Evolutionary conservation across 108 stramenopile genomes (phyloP).

Genomic region (Skeletonema costatum): DNA sequence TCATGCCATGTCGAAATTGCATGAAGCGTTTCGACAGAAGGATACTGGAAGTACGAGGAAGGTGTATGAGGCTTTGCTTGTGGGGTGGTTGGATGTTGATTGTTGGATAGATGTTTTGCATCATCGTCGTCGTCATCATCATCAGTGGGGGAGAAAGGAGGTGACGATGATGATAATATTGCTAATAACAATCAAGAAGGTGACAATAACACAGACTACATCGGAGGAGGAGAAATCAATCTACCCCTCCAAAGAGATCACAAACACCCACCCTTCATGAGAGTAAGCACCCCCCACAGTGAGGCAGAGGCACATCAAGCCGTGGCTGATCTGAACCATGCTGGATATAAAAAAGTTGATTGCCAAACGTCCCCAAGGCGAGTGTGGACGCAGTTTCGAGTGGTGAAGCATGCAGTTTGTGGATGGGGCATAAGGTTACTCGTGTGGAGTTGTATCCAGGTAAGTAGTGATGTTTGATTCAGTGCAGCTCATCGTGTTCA

Average conservation of each 20-base stretch:
- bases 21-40: constrained; percentile 61
- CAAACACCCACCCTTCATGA: constrained; percentile 76
- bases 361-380: constrained; percentile 60
- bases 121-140: too few relatives aligned
- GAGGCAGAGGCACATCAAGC: constrained; percentile 59
- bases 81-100: constrained; percentile 45
- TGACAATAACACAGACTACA: not conserved
- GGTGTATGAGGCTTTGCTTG: constrained; percentile 65
- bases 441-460: constrained; percentile 59
- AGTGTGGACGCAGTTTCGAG: constrained; percentile 52
- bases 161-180: not conserved
- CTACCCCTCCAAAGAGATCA: constrained; percentile 77
- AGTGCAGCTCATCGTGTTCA: too few relatives aligned
- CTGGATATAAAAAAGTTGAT: constrained; percentile 74
- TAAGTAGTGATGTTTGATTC: too few relatives aligned
- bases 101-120: constrained; percentile 15
- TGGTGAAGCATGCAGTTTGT: constrained; percentile 55
- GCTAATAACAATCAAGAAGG: not conserved
- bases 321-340: constrained; percentile 59
- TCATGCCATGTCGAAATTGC: constrained; percentile 54
- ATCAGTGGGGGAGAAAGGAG: not conserved
- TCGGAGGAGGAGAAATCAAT: constrained; percentile 67
- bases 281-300: constrained; percentile 57
- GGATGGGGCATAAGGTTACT: constrained; percentile 53
- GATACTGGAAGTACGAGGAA: constrained; percentile 40